These are phyloP conservation scores for Pythium volutum DNA, from an alignment of 352 stramenopile genomes.

Conservation along the genomic window DNA sequence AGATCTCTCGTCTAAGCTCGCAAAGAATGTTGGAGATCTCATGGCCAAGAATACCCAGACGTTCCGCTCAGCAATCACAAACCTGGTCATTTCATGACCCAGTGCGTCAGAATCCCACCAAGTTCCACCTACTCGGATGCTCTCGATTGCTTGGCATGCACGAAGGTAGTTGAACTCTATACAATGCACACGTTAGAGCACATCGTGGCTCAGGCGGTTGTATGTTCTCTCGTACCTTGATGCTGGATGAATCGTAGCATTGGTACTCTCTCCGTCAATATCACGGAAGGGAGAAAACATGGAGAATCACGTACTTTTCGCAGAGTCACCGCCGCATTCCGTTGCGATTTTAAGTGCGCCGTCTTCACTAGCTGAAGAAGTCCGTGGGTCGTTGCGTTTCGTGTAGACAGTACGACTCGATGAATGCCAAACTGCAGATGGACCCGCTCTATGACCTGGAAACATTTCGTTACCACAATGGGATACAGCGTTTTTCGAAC, in stretches of 20 bases:
- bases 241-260: conserved; percentile 6
- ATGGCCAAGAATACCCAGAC: neutral
- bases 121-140: conserved; percentile 49
- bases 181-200: neutral
- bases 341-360: conserved; percentile 43
- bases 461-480: neutral
- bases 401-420: conserved; percentile 59
- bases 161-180: conserved; percentile 79
- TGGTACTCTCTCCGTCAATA: neutral
- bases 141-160: conserved; percentile 66
- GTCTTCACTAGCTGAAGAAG: conserved; percentile 70
- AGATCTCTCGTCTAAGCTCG: conserved; percentile 45
- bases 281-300: neutral
- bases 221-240: conserved; percentile 11
- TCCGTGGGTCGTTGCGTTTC: conserved; percentile 59
- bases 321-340: conserved; percentile 50
- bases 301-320: conserved; percentile 46
- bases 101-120: conserved; percentile 28
- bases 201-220: neutral
- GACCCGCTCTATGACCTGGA: conserved; percentile 52
- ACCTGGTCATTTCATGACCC: conserved; percentile 27
- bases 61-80: neutral
- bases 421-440: conserved; percentile 74
- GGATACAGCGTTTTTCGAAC: too few relatives aligned
- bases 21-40: neutral